phyloP scores from a whole-genome alignment of 768 basidiomycete genomes.

The Trametes gibbosa region DNA sequence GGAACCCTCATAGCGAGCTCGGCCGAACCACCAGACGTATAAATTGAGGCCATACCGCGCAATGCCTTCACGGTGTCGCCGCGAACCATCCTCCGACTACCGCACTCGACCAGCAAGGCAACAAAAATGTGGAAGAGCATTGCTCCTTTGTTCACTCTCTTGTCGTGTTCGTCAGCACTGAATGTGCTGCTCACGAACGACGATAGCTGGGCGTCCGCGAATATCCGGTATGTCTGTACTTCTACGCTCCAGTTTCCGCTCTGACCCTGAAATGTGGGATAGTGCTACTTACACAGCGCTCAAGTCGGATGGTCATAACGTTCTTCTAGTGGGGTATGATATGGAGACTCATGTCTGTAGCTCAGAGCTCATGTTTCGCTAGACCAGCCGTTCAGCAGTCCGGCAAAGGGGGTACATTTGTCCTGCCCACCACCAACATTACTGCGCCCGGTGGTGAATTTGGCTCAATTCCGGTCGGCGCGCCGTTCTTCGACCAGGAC shows the following conservation, averaged over 20 bases:
- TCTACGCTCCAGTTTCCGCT: too few species aligned
- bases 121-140: constrained; percentile 6
- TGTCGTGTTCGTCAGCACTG: constrained; percentile 19
- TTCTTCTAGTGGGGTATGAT: constrained; percentile 26
- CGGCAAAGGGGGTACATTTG: constrained; percentile 31
- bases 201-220: constrained; percentile 35
- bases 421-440: constrained; percentile 31
- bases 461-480: constrained; percentile 29
- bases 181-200: constrained; percentile 34
- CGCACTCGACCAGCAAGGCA: neutral
- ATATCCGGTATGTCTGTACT: constrained; percentile 26
- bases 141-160: constrained; percentile 7
- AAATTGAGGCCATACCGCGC: neutral
- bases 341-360: neutral
- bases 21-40: neutral
- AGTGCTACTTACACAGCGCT: constrained; percentile 31
- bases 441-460: constrained; percentile 32
- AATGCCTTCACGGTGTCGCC: neutral
- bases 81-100: neutral
- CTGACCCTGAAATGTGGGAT: neutral
- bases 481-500: constrained; percentile 32
- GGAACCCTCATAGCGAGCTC: neutral
- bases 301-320: constrained; percentile 29
- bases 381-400: constrained; percentile 34
- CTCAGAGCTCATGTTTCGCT: neutral